Evolutionary conservation across 768 basidiomycete species (phyloP), one percentile per base, ranked within the genome.

Genomic region (Pluteus cervinus): DNA sequence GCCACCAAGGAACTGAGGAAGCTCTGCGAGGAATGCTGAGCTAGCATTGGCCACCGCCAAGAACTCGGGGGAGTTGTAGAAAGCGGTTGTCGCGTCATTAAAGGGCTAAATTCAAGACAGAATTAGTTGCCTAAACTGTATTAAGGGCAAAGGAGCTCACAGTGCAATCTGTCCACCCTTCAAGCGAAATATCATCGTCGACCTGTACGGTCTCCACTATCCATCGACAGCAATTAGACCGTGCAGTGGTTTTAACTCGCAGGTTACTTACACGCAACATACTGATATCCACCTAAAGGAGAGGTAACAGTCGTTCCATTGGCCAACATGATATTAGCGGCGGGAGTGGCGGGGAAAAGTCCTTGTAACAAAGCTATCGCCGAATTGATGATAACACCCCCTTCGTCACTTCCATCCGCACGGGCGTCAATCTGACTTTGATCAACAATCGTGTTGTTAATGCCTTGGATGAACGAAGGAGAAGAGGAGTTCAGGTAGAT

Each of bases 351-450:
- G 2, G 82, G 84, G 60, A 71, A 81, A 28, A 87, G 51, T 9
- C 84, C 85, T 53, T 87, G 86, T 7, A 80, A 56, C 36, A 86
- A 56, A 1, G 85, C 79, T 17, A 74, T 59, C 7, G 82, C 78
- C 4, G 80, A 79, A 47, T 84, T 75, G 43, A 68, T 67, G 29
- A 80, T 77, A n/a, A 81, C 78, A 24, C 67, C 73, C 11, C 70
- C 73, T 57, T 87, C 84, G n/a, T n/a, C n/a, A 5, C 80, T 79
- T 17, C 71, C 74, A 54, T 86, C 83, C 1, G 85, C 83, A n/a
- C 69, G 72, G 35, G 78, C 67, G 8, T 52, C 45, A 11, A 71
- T 45, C 43, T 70, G 66, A 10, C 46, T 45, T 38, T 56, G 54
- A 35, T 73, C 48, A 5, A 60, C 65, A 21, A 69, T 36, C 3